Evolutionary conservation across 2,329 filamentous ascomycete genomes (phyloP).

Genomic region (Plenodomus biglobosus): DNA sequence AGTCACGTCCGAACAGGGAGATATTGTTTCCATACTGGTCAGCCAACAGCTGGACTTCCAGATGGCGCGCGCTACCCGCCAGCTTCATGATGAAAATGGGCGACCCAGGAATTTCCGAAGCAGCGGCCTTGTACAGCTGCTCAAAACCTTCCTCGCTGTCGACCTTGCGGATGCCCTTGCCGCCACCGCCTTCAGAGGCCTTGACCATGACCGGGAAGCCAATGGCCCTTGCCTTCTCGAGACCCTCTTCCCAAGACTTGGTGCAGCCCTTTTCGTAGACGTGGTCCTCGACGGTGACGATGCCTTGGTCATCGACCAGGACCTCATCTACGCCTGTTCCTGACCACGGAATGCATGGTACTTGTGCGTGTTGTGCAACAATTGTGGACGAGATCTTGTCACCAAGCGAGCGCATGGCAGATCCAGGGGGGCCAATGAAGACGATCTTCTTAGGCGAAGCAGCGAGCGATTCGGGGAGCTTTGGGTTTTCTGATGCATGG

Average conservation of each 20-base stretch:
- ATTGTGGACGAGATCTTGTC: conserved; percentile 99
- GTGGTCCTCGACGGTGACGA: conserved; percentile 87
- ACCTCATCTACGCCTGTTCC: conserved; percentile 88
- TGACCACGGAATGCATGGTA: conserved; percentile 99
- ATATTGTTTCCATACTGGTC: conserved; percentile 99
- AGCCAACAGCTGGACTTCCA: conserved; percentile 95
- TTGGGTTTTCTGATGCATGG: conserved; percentile 98
- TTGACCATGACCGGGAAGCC: conserved; percentile 99
- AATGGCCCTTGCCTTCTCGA: conserved; percentile 82
- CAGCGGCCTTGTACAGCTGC: conserved; percentile 88
- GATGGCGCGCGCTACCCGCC: conserved; percentile 90
- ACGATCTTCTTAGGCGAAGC: conserved; percentile 98
- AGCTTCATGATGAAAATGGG: conserved; percentile 99
- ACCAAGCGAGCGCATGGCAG: conserved; percentile 97
- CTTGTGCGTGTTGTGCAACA: conserved; percentile 92
- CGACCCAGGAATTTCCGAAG: conserved; percentile 95
- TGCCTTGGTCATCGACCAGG: conserved; percentile 73
- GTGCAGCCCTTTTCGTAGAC: conserved; percentile 92
- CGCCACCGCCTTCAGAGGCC: conserved; percentile 98
- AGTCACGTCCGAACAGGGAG: conserved; percentile 97
- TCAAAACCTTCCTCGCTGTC: conserved; percentile 81
- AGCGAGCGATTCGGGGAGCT: conserved; percentile 91
- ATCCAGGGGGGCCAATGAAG: conserved; percentile 97
- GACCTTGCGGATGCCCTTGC: conserved; percentile 98
- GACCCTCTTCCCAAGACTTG: conserved; percentile 83